phyloP scores from a whole-genome alignment of 2,329 filamentous ascomycete species.

The Penicillium psychrosexuale region DNA sequence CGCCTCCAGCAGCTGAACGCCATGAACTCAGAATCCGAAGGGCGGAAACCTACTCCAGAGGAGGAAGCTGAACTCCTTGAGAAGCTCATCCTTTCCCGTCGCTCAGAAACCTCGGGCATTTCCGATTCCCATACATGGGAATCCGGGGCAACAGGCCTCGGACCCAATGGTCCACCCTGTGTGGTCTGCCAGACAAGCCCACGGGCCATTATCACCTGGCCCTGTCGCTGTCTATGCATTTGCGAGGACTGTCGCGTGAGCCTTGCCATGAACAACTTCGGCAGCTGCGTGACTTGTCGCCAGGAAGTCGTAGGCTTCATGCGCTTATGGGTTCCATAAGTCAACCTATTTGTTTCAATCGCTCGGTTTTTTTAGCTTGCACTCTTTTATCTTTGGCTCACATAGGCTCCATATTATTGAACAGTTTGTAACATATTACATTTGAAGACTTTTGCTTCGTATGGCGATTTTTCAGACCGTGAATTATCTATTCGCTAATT shows the following conservation, averaged over 20 bases:
- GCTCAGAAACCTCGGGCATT: slow-evolving; percentile 33
- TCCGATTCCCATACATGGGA: slow-evolving; percentile 54
- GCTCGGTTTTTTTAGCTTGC: background rate
- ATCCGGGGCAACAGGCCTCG: slow-evolving; percentile 69
- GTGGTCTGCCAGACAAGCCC: slow-evolving; percentile 89
- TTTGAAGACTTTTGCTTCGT: background rate
- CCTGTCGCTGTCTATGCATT: slow-evolving; percentile 87
- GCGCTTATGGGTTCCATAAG: slow-evolving; percentile 76
- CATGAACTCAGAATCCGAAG: slow-evolving; percentile 17
- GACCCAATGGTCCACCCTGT: slow-evolving; percentile 74
- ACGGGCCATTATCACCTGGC: slow-evolving; percentile 90
- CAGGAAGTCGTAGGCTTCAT: slow-evolving; percentile 86
- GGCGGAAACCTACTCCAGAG: slow-evolving; percentile 41
- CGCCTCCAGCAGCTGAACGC: slow-evolving; percentile 31
- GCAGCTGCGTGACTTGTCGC: slow-evolving; percentile 91
- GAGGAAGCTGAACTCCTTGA: slow-evolving; percentile 61
- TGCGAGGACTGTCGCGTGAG: slow-evolving; percentile 95
- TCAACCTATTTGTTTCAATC: background rate
- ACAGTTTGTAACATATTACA: slow-evolving; percentile 20
- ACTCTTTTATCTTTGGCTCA: background rate
- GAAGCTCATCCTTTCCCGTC: slow-evolving; percentile 55
- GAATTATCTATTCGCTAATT: background rate
- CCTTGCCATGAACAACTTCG: slow-evolving; percentile 94
- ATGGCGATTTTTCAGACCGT: background rate
- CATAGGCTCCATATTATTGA: slow-evolving; percentile 2